These are phyloP conservation scores for Verticillium zaregamsianum DNA, from an alignment of 2,329 filamentous ascomycete species.

Conservation along the genomic window DNA sequence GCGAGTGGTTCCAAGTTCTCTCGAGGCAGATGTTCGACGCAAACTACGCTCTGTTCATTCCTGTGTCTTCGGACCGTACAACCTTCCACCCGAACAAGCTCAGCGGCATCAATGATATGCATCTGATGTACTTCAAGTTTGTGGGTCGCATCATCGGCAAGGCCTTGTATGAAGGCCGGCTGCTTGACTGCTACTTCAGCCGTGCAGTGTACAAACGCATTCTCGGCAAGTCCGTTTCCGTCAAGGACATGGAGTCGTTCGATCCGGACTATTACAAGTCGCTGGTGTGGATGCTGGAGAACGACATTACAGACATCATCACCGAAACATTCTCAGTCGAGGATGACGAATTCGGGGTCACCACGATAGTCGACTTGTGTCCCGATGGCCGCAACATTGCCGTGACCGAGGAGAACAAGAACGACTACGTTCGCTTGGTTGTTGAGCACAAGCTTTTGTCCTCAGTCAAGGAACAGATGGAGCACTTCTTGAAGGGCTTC, in stretches of 20 bases:
- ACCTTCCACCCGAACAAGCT: constrained; percentile 98
- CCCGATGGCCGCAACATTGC: constrained; percentile 85
- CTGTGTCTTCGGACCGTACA: constrained; percentile 93
- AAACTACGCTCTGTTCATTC: constrained; percentile 93
- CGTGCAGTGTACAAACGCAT: constrained; percentile 98
- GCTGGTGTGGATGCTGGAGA: constrained; percentile 95
- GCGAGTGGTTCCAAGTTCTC: constrained; percentile 99
- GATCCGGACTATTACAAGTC: constrained; percentile 99
- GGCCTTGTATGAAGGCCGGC: constrained; percentile 89
- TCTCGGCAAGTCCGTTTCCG: constrained; percentile 86
- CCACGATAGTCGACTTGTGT: constrained; percentile 79
- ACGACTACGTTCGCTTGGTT: constrained; percentile 91
- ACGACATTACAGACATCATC: constrained; percentile 97
- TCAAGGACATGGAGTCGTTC: constrained; percentile 99
- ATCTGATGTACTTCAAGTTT: constrained; percentile 98
- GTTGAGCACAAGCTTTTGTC: constrained; percentile 90
- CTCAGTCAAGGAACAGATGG: constrained; percentile 91
- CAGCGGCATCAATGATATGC: constrained; percentile 90
- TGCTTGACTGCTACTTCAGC: constrained; percentile 98
- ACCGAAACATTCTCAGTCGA: constrained; percentile 95
- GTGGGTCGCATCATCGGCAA: constrained; percentile 98
- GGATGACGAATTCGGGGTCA: constrained; percentile 89
- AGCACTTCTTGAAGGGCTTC: constrained; percentile 91
- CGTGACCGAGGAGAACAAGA: constrained; percentile 97
- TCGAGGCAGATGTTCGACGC: constrained; percentile 98